These are phyloP conservation scores for Arthrobotrys entomopaga DNA, from an alignment of 2,329 filamentous ascomycete genomes.

Conservation along the genomic window DNA sequence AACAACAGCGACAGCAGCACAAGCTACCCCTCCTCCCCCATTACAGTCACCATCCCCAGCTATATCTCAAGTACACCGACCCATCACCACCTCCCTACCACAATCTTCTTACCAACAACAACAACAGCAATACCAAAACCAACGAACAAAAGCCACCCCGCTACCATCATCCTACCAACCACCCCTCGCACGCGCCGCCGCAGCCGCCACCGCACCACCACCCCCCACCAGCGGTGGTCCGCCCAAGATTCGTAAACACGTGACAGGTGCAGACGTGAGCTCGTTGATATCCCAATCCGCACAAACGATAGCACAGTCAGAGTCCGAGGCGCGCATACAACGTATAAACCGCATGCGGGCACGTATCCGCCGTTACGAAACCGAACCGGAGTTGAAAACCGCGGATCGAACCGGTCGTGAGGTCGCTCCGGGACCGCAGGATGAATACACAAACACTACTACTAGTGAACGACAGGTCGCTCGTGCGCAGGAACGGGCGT, in stretches of 20 bases:
- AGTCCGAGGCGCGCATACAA: neutral
- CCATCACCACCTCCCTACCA: neutral
- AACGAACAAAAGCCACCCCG: neutral
- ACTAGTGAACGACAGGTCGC: slow-evolving; percentile 19
- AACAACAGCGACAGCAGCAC: neutral
- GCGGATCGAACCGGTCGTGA: neutral
- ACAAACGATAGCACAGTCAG: neutral
- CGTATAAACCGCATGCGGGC: slow-evolving; percentile 14
- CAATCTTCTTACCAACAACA: neutral
- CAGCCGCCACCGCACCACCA: too few relatives aligned
- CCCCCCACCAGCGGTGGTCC: neutral
- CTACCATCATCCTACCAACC: slow-evolving; percentile 15
- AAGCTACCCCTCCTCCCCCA: neutral
- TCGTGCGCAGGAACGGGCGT: slow-evolving; percentile 25
- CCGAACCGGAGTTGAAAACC: slow-evolving; percentile 2
- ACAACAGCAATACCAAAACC: slow-evolving; percentile 6
- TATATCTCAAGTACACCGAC: neutral
- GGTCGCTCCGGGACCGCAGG: neutral
- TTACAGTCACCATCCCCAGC: neutral
- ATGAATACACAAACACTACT: neutral
- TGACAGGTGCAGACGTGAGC: slow-evolving; percentile 5
- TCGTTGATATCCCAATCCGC: slow-evolving; percentile 24
- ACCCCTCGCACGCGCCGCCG: neutral
- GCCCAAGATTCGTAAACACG: neutral
- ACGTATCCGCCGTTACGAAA: slow-evolving; percentile 10